A percentile compares a stretch with the other conserved stretches of the same genome.
phyloP scores from a whole-genome alignment of 805 yeast species.

The Candida jianshihensis region DNA sequence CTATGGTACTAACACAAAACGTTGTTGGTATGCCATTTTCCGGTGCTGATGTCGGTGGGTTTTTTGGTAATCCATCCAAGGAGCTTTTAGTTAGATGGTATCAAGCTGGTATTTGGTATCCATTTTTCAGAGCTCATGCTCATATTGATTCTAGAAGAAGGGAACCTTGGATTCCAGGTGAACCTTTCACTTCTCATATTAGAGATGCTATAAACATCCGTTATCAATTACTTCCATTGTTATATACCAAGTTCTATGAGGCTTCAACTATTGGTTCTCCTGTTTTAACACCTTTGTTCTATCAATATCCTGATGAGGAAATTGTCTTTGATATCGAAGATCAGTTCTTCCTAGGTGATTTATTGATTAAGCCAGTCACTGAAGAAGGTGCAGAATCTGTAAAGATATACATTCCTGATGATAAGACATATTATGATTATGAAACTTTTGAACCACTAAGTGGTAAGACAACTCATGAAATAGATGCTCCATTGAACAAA shows the following conservation, averaged over 20 bases:
- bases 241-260: conserved; percentile 73
- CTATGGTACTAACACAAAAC: conserved; percentile 80
- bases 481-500: conserved; percentile 44
- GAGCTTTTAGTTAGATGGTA: conserved; percentile 91
- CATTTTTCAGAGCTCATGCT: conserved; percentile 95
- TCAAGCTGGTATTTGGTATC: conserved; percentile 93
- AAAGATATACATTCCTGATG: conserved; percentile 32
- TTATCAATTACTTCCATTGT: conserved; percentile 67
- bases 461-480: conserved; percentile 33
- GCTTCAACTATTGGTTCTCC: conserved; percentile 60
- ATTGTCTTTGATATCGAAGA: conserved; percentile 62
- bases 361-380: conserved; percentile 77
- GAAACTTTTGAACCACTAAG: conserved; percentile 26
- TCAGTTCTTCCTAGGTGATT: conserved; percentile 76
- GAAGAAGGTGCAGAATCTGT: conserved; percentile 39
- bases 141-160: conserved; percentile 89
- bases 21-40: conserved; percentile 84
- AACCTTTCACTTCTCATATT: conserved; percentile 59
- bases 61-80: conserved; percentile 79
- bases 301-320: conserved; percentile 41
- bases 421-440: conserved; percentile 51
- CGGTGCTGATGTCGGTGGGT: conserved; percentile 98
- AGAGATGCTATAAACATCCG: conserved; percentile 68
- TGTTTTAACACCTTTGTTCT: conserved; percentile 61
- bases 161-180: conserved; percentile 86